These are phyloP conservation scores for Sporothrix pseudoabietina DNA, from an alignment of 2,329 filamentous ascomycete species.

Conservation along the genomic window DNA sequence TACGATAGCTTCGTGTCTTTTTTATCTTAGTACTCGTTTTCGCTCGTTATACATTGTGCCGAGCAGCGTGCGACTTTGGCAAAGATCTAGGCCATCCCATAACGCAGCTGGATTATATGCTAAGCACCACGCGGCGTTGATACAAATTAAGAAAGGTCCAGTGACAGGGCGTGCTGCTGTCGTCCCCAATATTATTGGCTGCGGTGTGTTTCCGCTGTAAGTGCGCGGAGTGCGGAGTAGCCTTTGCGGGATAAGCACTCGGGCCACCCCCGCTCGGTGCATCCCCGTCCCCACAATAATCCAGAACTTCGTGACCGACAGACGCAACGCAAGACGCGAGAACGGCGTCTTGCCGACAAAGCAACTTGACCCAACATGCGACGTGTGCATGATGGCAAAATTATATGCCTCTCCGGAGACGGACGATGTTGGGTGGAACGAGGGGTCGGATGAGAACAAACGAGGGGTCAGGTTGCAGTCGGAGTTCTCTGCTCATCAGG, in stretches of 20 bases:
- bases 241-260: background rate
- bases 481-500: background rate
- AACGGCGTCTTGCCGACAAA: too few relatives aligned
- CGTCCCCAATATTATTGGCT: too few relatives aligned
- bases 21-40: too few relatives aligned
- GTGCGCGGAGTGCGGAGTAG: constrained; percentile 10
- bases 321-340: background rate
- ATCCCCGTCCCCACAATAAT: background rate
- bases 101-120: background rate
- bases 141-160: background rate
- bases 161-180: background rate
- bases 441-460: background rate
- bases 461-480: background rate
- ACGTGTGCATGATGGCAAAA: too few relatives aligned
- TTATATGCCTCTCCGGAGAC: background rate
- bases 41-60: too few relatives aligned
- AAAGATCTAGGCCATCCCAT: too few relatives aligned
- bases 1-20: too few relatives aligned
- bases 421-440: background rate
- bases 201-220: background rate
- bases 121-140: background rate
- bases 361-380: too few relatives aligned
- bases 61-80: too few relatives aligned
- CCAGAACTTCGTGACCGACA: background rate
- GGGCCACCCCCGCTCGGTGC: background rate